Evolutionary conservation across 306 rosid species (phyloP), one percentile per base, ranked within the genome.

Genomic region (Styphnolobium japonicum): DNA sequence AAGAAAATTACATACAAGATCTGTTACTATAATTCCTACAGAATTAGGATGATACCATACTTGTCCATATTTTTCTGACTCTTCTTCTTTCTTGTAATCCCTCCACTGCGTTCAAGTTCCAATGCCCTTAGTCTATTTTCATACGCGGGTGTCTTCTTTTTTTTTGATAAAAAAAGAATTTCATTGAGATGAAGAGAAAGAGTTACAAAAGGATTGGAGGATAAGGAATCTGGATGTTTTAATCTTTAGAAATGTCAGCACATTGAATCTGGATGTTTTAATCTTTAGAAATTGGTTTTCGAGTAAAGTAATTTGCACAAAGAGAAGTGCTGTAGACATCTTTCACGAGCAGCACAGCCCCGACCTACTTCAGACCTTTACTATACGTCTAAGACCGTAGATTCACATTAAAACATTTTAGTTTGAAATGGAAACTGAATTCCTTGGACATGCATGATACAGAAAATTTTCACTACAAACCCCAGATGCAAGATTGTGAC

Each of bases 141-240:
- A 92, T 90, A 96, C 37, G 99, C 99, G 18, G 99, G 99, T 8
- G 99, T 96, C 88, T 88, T 96, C 87, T n/a, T n/a, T n/a, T n/a
- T n/a, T n/a, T n/a, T n/a, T n/a, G n/a, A n/a, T n/a, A n/a, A n/a
- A n/a, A n/a, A n/a, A n/a, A n/a, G n/a, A n/a, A n/a, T n/a, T n/a
- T n/a, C n/a, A n/a, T n/a, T n/a, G n/a, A n/a, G n/a, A n/a, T n/a
- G n/a, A n/a, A n/a, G n/a, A n/a, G n/a, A n/a, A n/a, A n/a, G n/a
- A n/a, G n/a, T n/a, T n/a, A n/a, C n/a, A n/a, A n/a, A n/a, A n/a
- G n/a, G n/a, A n/a, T n/a, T n/a, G n/a, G n/a, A n/a, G n/a, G n/a
- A n/a, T n/a, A n/a, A n/a, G n/a, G n/a, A n/a, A n/a, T n/a, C n/a
- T n/a, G n/a, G n/a, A n/a, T n/a, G n/a, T n/a, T n/a, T n/a, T n/a